Base-by-base conservation (phyloP, 108 stramenopile genomes). In the Mayamaea pseudoterrestris region DNA sequence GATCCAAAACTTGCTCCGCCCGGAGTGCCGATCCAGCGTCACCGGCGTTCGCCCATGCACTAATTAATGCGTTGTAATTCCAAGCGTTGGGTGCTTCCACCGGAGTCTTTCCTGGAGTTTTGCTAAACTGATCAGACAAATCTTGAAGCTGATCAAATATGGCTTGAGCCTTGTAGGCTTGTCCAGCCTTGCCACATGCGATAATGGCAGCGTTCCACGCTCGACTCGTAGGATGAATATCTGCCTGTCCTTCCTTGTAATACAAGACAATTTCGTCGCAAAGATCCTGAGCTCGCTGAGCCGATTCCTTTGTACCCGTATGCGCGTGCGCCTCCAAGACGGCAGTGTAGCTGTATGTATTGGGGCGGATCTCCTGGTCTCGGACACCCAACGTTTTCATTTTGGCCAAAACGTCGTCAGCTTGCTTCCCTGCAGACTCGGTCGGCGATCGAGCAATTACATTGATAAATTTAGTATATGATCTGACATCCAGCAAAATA, bases 241-340 rank as follows among this genome's bases (percentile, higher is more conserved):
- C 52, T 14, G 11, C 26, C 34, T 73, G 55, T 24, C 63, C 69
- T 12, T 42, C 43, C 30, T 56, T 27, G 17, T 65, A 57, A 29
- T 50, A 52, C 0, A 44, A 27, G 23, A 63, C 37, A 65, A 73
- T 73, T 16, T 18, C 17, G 14, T 67, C 66, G 22, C 64, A 50
- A 12, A 67, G 17, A 30, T 57, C 62, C 37, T 61, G 53, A 1
- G 58, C 59, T 20, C 56, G 56, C 42, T 55, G 17, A 18, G 66
- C 67, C 9, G 63, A 39, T 3, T 73, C 80, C n/a, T 61, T 57
- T 39, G 55, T 66, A 3, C 71, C 76, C 48, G 71, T 71, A 47
- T 80, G 70, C 30, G 79, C 74, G 41, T 80, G 50, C 2, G 83
- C 83, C 49, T 86, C 79, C 47, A 86, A 74, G 13, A 80, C 77